Evolutionary conservation across 1,139 yeast genomes (phyloP), one percentile per base, ranked within the genome.

Genomic region (Yamadazyma atlantica): DNA sequence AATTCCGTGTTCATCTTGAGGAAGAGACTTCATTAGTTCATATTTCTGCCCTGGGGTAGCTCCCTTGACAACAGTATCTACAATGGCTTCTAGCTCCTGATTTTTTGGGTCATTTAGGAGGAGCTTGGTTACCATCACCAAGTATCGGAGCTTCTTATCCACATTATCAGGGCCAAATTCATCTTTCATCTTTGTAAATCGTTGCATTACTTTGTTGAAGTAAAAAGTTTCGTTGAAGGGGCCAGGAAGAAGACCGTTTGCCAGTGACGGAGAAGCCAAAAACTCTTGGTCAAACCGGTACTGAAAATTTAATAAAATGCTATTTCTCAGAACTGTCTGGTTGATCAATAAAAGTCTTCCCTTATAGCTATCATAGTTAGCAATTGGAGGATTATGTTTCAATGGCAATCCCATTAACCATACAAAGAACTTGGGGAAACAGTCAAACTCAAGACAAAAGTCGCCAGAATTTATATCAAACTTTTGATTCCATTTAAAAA

Each of bases 371-470:
- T 27, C 29, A 10, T 14, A n/a, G 24, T 37, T 26, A 8, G 39
- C 39, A 10, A 29, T 18, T 22, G 18, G 13, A 3, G 33, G 21
- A 8, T 15, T 14, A n/a, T 28, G 12, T 6, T 4, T 9, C 10
- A 3, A 13, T 15, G 15, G 16, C 19, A 14, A 13, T 11, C 13
- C 34, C 36, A 15, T 36, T 10, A 74, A 29, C 82, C 84, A 79
- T 2, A 58, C 46, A 10, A 75, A 26, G 41, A 76, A 68, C 6
- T 48, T 41, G n/a, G 65, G 57, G 12, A 75, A 43, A 7, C 11
- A 22, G 18, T 39, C 38, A 14, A 45, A 26, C 12, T 41, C 18
- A 2, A 9, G 4, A 23, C 43, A 41, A 25, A 39, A 46, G 1
- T 19, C 44, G 13, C 57, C 57, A 1, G 44, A 37, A 2, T 32